Evolutionary conservation across 2,329 filamentous ascomycete genomes (phyloP), one percentile per base, ranked within the genome.

Genomic region (Macrophomina phaseolina): DNA sequence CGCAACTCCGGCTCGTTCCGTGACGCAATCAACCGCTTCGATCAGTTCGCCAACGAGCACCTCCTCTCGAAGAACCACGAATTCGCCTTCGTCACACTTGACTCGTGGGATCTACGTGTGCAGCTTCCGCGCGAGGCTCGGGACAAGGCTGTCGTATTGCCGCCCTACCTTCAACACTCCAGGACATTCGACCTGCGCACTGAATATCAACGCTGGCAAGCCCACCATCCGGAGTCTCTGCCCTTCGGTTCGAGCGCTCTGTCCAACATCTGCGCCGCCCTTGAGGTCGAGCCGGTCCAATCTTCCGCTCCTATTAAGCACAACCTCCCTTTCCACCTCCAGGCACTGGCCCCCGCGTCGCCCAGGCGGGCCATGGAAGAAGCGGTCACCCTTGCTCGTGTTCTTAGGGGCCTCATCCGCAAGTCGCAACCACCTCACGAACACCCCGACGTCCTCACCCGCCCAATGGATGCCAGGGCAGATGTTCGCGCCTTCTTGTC

Each of bases 241-340:
- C 94, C 95, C 2, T 99, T 98, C 76, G 95, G 94, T 18, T 94
- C 95, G 60, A 97, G 93, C 67, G 96, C 95, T 79, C 86, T 99
- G 71, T 91, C 94, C 73, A 98, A 98, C 81, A 99, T 99, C 79
- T 99, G 95, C 83, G 95, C 95, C 70, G 95, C 95, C 65, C 89
- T 99, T 64, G 95, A 99, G 82, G 95, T 99, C 56, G 95, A 99
- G 81, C 94, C 96, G 66, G 93, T 99, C 45, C 94, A 98, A 81
- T 94, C 94, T 11, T 98, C 94, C 76, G 94, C 95, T 66, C 95
- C 95, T 52, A 98, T 99, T 82, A 99, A 98, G 82, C 95, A 98
- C 80, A 98, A 98, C 78, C 86, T 99, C 46, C 95, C 95, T 11
- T 99, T 99, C 83, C 95, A 99, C 78, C 85, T 99, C 69, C 95